Evolutionary conservation across 2,329 filamentous ascomycete species (phyloP).

Genomic region (Fusarium lateritium): DNA sequence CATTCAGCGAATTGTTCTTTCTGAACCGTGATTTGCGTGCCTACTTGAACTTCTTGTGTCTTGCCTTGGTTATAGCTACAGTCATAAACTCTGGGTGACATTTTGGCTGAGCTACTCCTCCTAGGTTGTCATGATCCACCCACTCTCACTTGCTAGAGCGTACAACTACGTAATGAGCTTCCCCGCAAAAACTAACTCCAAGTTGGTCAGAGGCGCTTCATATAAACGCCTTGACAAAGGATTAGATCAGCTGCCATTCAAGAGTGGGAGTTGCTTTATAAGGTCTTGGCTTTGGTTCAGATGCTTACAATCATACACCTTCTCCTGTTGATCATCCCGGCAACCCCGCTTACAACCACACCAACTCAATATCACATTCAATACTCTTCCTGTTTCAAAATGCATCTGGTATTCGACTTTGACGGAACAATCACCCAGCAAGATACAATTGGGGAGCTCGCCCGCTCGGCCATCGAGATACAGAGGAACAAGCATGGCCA

Average conservation of each 20-base stretch:
- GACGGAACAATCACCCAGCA: slow-evolving; percentile 70
- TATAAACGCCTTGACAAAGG: slow-evolving; percentile 8
- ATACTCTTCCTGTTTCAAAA: slow-evolving; percentile 28
- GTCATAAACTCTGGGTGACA: not conserved
- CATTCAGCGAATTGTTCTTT: slow-evolving; percentile 22
- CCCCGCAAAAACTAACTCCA: slow-evolving; percentile 37
- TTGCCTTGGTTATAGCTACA: not conserved
- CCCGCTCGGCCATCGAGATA: slow-evolving; percentile 58
- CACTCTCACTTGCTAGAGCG: slow-evolving; percentile 22
- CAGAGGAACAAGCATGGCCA: slow-evolving; percentile 47
- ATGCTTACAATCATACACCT: slow-evolving; percentile 25
- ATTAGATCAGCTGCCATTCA: slow-evolving; percentile 19
- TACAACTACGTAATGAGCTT: slow-evolving; percentile 41
- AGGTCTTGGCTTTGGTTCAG: not conserved
- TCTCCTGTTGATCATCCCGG: slow-evolving; percentile 11
- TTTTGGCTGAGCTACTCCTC: slow-evolving; percentile 20
- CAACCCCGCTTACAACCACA: slow-evolving; percentile 9
- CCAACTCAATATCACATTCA: slow-evolving; percentile 1
- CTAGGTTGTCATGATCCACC: slow-evolving; percentile 37
- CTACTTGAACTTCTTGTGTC: slow-evolving; percentile 2
- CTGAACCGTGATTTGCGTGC: not conserved
- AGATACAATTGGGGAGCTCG: slow-evolving; percentile 68
- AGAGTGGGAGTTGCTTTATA: not conserved
- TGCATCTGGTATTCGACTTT: slow-evolving; percentile 70
- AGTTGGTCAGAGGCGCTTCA: slow-evolving; percentile 15